Evolutionary conservation across 805 yeast species (phyloP).

Genomic region (Candida wancherniae): DNA sequence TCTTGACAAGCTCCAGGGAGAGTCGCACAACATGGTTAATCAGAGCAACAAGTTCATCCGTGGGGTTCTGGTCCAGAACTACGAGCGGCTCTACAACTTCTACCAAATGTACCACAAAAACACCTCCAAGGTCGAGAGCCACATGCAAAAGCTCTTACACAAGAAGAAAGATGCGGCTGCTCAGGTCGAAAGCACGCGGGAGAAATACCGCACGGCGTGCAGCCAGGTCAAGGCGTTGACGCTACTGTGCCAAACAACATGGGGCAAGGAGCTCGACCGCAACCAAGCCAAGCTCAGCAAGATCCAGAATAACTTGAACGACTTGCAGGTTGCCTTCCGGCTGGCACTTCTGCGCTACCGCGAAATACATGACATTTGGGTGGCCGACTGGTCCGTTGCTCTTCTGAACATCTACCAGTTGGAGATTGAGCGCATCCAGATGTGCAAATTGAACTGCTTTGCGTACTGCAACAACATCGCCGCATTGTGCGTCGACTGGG

Average conservation of each 20-base stretch:
- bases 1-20: conserved; percentile 52
- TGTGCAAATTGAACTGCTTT: conserved; percentile 69
- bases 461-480: conserved; percentile 72
- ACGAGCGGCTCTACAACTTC: conserved; percentile 50
- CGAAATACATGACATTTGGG: conserved; percentile 59
- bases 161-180: conserved; percentile 37
- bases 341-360: conserved; percentile 48
- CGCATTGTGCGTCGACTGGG: conserved; percentile 72
- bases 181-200: conserved; percentile 36
- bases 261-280: conserved; percentile 69
- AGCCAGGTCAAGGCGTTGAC: conserved; percentile 52
- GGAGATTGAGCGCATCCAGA: conserved; percentile 69
- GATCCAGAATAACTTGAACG: conserved; percentile 38
- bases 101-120: conserved; percentile 46
- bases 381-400: conserved; percentile 64
- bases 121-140: conserved; percentile 52
- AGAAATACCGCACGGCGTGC: conserved; percentile 55
- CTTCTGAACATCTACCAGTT: conserved; percentile 59
- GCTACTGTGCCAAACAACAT: conserved; percentile 61
- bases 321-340: conserved; percentile 53
- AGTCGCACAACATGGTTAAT: conserved; percentile 55
- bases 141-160: conserved; percentile 49
- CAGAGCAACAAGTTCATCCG: conserved; percentile 53
- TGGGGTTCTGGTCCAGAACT: conserved; percentile 43
- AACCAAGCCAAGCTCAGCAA: conserved; percentile 52